These are phyloP conservation scores for Tetrahymena malaccensis DNA, from an alignment of 73 alveolate genomes.

Conservation along the genomic window DNA sequence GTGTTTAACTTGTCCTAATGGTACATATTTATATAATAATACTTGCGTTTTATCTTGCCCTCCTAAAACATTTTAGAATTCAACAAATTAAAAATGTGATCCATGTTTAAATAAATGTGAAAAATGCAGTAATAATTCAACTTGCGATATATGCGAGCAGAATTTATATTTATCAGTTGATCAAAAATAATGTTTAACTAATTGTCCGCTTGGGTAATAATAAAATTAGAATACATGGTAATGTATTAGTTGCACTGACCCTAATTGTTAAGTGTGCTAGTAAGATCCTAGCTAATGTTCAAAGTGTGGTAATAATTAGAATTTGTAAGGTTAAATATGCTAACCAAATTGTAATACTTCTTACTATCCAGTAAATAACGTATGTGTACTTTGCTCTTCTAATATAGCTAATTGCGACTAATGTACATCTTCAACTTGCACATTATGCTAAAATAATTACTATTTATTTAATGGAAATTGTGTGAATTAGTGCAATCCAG, in stretches of 20 bases:
- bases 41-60: background rate
- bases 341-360: background rate
- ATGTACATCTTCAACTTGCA: background rate
- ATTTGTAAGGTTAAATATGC: background rate
- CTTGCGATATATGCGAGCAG: background rate
- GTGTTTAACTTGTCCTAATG: background rate
- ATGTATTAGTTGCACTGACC: background rate
- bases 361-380: background rate
- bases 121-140: background rate
- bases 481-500: background rate
- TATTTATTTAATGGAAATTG: background rate
- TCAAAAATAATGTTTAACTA: background rate
- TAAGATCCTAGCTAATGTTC: background rate
- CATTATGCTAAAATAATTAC: background rate
- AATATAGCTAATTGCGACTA: background rate
- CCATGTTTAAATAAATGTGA: background rate
- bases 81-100: background rate
- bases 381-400: background rate
- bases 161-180: background rate
- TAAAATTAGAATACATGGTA: background rate
- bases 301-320: background rate
- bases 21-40: background rate
- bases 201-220: background rate
- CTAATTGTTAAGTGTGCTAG: background rate
- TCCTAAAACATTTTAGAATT: background rate